These are phyloP conservation scores for Ogataea trehaloabstinens DNA, from an alignment of 805 yeast genomes.

Conservation along the genomic window DNA sequence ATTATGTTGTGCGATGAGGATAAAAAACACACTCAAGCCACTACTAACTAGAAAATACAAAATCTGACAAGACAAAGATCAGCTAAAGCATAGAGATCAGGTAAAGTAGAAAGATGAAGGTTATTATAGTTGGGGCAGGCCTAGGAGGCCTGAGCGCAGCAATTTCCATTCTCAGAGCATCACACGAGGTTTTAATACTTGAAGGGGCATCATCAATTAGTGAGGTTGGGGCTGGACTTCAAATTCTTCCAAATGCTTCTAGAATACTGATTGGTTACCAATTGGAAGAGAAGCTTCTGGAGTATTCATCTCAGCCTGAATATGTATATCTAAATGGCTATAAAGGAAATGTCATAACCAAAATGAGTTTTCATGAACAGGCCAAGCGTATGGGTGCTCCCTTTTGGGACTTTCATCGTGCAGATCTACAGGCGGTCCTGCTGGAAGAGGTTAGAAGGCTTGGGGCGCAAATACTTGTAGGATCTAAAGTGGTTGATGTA, in stretches of 20 bases:
- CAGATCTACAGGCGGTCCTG: conserved; percentile 29
- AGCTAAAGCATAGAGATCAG: background rate
- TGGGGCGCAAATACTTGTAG: conserved; percentile 20
- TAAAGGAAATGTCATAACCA: conserved; percentile 17
- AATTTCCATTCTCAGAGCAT: conserved; percentile 23
- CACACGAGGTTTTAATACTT: conserved; percentile 26
- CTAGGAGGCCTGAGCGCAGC: conserved; percentile 31
- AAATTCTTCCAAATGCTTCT: conserved; percentile 27
- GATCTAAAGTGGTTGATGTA: conserved; percentile 17
- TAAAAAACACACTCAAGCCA: too few relatives aligned
- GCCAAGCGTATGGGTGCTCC: conserved; percentile 20
- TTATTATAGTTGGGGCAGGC: conserved; percentile 32
- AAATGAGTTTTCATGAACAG: conserved; percentile 22
- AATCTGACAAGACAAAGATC: too few relatives aligned
- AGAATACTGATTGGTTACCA: conserved; percentile 25
- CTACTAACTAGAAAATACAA: too few relatives aligned
- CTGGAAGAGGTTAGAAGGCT: conserved; percentile 21
- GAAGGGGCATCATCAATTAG: conserved; percentile 26
- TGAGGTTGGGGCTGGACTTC: conserved; percentile 19
- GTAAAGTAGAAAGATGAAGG: conserved; percentile 7
- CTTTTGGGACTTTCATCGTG: conserved; percentile 29
- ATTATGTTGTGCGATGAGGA: too few relatives aligned
- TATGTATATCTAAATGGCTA: conserved; percentile 20
- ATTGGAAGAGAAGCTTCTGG: conserved; percentile 7
- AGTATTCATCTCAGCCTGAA: conserved; percentile 19